Conservation (phyloP, 805 yeast genomes). For the Kluyveromyces siamensis region DNA sequence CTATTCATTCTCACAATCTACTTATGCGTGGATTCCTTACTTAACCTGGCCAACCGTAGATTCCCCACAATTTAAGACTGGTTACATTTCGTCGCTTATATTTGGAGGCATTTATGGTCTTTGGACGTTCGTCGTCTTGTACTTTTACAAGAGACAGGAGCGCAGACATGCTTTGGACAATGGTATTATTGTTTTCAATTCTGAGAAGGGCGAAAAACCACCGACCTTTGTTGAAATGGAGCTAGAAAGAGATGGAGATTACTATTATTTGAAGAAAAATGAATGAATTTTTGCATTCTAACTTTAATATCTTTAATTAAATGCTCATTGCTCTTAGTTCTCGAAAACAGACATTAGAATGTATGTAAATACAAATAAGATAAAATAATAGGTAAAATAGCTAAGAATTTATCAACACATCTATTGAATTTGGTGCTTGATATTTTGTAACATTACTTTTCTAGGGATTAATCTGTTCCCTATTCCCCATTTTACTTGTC, state of each 20-base stretch:
- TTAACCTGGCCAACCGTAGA: conserved; percentile 48
- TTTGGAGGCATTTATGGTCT: conserved; percentile 37
- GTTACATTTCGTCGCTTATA: conserved; percentile 43
- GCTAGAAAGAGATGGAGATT: conserved; percentile 23
- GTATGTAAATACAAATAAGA: background rate
- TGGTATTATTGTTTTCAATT: conserved; percentile 41
- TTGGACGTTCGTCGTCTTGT: conserved; percentile 45
- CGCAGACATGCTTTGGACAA: conserved; percentile 35
- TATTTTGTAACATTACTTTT: too few species aligned
- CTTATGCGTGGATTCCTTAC: conserved; percentile 51
- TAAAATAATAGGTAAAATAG: too few species aligned
- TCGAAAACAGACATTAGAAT: background rate
- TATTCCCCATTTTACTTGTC: background rate
- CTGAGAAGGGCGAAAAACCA: conserved; percentile 22
- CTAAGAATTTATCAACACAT: too few species aligned
- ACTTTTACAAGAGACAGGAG: conserved; percentile 46
- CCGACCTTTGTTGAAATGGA: conserved; percentile 23
- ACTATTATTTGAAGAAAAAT: conserved; percentile 13
- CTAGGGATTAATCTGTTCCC: too few species aligned
- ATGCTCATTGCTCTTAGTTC: too few species aligned
- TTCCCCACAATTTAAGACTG: conserved; percentile 47
- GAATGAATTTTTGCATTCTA: background rate
- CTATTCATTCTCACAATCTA: conserved; percentile 49
- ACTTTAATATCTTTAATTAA: too few species aligned
- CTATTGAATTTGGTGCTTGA: too few species aligned